phyloP scores from a whole-genome alignment of 225 moss, liverwort and hornwort species.

The Marchantia paleacea region DNA sequence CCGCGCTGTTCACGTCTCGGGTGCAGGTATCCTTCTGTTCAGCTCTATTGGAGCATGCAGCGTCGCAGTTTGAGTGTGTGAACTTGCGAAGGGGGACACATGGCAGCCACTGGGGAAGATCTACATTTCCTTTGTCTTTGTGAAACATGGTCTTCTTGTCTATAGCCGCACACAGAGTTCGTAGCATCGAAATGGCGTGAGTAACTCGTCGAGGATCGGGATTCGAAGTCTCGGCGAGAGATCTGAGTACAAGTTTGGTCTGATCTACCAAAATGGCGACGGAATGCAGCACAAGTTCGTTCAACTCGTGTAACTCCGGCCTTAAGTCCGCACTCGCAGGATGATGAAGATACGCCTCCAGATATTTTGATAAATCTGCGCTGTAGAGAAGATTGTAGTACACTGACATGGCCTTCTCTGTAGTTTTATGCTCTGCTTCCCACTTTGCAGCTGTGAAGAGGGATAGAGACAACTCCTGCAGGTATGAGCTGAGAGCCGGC shows the following conservation, averaged over 20 bases:
- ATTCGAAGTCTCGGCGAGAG: not conserved
- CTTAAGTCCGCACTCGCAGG: not conserved
- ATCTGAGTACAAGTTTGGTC: not conserved
- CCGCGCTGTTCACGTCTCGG: not conserved
- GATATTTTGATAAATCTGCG: not conserved
- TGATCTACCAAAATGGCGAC: not conserved
- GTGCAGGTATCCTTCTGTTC: not conserved
- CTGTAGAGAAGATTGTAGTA: not conserved
- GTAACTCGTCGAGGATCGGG: conserved; percentile 2
- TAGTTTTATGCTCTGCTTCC: not conserved
- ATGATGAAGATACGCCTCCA: conserved; percentile 6
- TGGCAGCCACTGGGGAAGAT: conserved; percentile 1
- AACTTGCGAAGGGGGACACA: not conserved
- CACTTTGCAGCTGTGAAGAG: conserved; percentile 9
- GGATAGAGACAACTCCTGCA: conserved; percentile 1
- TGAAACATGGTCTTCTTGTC: conserved; percentile 1
- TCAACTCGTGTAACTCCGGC: not conserved
- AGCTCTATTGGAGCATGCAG: not conserved
- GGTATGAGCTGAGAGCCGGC: not conserved
- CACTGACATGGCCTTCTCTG: not conserved
- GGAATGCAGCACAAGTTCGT: conserved; percentile 11
- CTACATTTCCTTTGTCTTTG: not conserved
- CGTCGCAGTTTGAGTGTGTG: not conserved
- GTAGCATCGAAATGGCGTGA: not conserved
- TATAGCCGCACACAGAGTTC: not conserved